phyloP scores from a whole-genome alignment of 139 green algal species.

The Chlorella vulgaris region DNA sequence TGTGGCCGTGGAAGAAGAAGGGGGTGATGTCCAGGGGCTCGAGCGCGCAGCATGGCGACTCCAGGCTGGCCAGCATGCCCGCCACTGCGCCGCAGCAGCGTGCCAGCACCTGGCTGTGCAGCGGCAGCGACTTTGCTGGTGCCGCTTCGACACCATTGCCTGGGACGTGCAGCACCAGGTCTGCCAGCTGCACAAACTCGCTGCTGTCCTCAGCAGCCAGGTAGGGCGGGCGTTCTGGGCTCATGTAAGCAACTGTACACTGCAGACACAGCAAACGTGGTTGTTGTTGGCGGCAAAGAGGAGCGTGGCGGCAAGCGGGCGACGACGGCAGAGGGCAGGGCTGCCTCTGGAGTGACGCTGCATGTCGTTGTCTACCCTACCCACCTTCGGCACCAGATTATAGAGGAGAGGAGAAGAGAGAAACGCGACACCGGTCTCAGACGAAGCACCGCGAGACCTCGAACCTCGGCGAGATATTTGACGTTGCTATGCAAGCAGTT shows the following conservation, averaged over 20 bases:
- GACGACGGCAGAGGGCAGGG: no score
- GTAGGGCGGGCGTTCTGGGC: background rate
- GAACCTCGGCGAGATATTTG: no score
- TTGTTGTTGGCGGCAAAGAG: background rate
- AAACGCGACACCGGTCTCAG: no score
- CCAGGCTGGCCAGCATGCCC: constrained; percentile 13
- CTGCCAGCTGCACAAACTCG: constrained; percentile 15
- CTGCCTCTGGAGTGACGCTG: no score
- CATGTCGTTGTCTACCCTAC: no score
- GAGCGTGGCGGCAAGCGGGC: no score
- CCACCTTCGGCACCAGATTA: no score
- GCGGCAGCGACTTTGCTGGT: background rate
- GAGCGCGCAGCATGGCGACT: background rate
- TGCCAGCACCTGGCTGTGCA: background rate
- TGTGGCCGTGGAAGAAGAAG: background rate
- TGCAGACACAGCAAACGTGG: no score
- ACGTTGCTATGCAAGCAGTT: no score
- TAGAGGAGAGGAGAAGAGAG: no score
- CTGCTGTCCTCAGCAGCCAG: background rate
- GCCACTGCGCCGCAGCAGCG: background rate
- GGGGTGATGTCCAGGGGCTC: background rate
- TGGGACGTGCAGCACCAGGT: background rate
- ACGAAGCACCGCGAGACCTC: no score
- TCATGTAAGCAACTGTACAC: no score
- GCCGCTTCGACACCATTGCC: background rate